These are phyloP conservation scores for Trifolium fragiferum DNA, from an alignment of 306 rosid species.

Conservation along the genomic window DNA sequence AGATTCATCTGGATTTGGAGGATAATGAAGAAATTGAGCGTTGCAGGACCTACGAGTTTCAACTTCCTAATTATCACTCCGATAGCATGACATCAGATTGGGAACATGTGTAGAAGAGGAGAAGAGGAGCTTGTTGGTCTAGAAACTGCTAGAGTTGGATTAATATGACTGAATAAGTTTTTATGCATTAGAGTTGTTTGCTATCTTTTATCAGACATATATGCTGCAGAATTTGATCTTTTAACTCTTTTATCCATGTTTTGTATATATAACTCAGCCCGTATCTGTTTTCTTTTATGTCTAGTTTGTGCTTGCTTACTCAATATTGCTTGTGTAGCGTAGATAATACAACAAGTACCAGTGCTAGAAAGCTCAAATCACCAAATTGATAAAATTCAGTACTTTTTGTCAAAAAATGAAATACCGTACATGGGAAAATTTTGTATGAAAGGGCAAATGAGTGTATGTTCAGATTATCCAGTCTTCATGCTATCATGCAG, in stretches of 20 bases:
- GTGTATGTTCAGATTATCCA: too few relatives aligned
- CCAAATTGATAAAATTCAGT: background rate
- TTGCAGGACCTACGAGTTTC: conserved; percentile 33
- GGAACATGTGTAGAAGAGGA: conserved; percentile 81
- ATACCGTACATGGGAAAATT: too few relatives aligned
- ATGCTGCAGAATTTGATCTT: conserved; percentile 28
- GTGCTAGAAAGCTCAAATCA: background rate
- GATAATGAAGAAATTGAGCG: conserved; percentile 44
- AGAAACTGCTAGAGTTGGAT: conserved; percentile 34
- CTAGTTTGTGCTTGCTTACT: conserved; percentile 24
- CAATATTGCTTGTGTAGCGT: conserved; percentile 29
- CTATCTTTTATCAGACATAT: conserved; percentile 28
- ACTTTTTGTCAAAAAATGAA: too few relatives aligned
- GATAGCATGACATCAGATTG: conserved; percentile 74
- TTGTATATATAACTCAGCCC: conserved; percentile 28
- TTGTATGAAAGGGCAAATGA: too few relatives aligned
- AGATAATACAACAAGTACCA: background rate
- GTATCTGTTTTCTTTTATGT: background rate
- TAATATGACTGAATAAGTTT: conserved; percentile 36
- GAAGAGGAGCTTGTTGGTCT: conserved; percentile 55
- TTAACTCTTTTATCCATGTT: conserved; percentile 14
- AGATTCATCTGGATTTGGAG: conserved; percentile 42
- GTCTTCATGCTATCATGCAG: too few relatives aligned
- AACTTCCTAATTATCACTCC: conserved; percentile 43
- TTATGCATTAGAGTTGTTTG: conserved; percentile 5